These are phyloP conservation scores for Ulmus americana DNA, from an alignment of 331 rosid genomes.

Conservation along the genomic window DNA sequence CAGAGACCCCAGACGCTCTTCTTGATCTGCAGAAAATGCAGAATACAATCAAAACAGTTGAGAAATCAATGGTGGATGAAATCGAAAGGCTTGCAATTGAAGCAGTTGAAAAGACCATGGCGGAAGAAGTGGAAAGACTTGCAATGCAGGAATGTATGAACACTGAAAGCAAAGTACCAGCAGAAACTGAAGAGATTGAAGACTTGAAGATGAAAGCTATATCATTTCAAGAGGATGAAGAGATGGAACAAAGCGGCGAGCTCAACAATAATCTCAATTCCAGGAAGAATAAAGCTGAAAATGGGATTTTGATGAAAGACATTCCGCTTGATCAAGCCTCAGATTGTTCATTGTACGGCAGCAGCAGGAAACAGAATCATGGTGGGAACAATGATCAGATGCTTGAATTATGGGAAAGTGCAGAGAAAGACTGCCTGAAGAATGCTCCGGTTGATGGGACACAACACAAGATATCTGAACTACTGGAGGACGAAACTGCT, in stretches of 20 bases:
- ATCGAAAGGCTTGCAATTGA: slow-evolving; percentile 31
- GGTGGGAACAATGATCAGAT: slow-evolving; percentile 47
- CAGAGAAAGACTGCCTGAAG: slow-evolving; percentile 39
- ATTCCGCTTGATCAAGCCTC: slow-evolving; percentile 74
- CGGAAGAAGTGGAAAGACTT: slow-evolving; percentile 21
- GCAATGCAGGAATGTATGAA: slow-evolving; percentile 29
- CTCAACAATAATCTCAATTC: slow-evolving; percentile 21
- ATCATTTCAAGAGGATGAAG: slow-evolving; percentile 27
- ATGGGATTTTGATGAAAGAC: slow-evolving; percentile 61
- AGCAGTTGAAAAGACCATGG: slow-evolving; percentile 26
- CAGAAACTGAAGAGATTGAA: slow-evolving; percentile 21
- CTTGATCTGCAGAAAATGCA: slow-evolving; percentile 50
- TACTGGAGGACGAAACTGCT: slow-evolving; percentile 26
- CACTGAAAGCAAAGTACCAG: slow-evolving; percentile 21
- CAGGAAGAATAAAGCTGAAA: slow-evolving; percentile 40
- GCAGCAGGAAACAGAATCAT: slow-evolving; percentile 36
- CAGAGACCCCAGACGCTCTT: slow-evolving; percentile 33
- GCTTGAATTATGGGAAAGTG: slow-evolving; percentile 62
- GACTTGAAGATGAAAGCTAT: slow-evolving; percentile 24
- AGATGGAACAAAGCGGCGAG: slow-evolving; percentile 25
- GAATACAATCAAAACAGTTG: slow-evolving; percentile 44
- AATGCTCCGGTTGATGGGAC: slow-evolving; percentile 21
- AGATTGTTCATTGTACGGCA: slow-evolving; percentile 35
- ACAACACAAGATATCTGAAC: slow-evolving; percentile 31
- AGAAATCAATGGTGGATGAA: slow-evolving; percentile 50